Conservation (phyloP, 345 rosid species). For the Salix koriyanagi region DNA sequence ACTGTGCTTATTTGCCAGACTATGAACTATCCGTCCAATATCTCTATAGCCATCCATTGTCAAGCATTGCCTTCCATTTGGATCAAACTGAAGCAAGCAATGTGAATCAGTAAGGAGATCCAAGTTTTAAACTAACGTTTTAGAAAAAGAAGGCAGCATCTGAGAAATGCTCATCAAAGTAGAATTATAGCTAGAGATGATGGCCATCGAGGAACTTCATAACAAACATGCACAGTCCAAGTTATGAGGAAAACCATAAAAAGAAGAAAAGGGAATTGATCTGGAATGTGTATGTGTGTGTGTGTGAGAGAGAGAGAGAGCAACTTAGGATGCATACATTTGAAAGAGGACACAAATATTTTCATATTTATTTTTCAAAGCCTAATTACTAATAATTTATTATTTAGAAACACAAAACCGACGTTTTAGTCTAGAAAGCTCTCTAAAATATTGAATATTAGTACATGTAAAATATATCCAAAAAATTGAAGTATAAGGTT, state of each 20-base stretch:
- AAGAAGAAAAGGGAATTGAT: no score
- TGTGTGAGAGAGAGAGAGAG: no score
- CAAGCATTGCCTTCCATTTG: slow-evolving; percentile 85
- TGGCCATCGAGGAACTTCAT: background rate
- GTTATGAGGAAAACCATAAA: background rate
- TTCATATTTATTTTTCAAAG: no score
- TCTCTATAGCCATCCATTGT: slow-evolving; percentile 77
- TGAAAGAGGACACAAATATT: no score
- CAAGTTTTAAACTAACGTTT: background rate
- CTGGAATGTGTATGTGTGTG: no score
- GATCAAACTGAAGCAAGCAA: slow-evolving; percentile 61
- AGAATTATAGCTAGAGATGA: background rate
- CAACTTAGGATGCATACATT: no score
- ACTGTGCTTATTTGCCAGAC: slow-evolving; percentile 46
- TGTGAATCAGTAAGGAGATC: background rate
- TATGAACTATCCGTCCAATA: slow-evolving; percentile 49
- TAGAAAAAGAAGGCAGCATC: background rate
- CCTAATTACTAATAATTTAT: no score
- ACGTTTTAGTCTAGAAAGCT: background rate
- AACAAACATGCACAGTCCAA: background rate
- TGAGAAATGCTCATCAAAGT: background rate
- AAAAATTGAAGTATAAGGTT: background rate
- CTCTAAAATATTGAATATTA: background rate
- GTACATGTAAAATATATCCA: background rate
- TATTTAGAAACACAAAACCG: no score